Evolutionary conservation across 1,284 basidiomycete genomes (phyloP), one percentile per base, ranked within the genome.

Genomic region (Fomes fomentarius): DNA sequence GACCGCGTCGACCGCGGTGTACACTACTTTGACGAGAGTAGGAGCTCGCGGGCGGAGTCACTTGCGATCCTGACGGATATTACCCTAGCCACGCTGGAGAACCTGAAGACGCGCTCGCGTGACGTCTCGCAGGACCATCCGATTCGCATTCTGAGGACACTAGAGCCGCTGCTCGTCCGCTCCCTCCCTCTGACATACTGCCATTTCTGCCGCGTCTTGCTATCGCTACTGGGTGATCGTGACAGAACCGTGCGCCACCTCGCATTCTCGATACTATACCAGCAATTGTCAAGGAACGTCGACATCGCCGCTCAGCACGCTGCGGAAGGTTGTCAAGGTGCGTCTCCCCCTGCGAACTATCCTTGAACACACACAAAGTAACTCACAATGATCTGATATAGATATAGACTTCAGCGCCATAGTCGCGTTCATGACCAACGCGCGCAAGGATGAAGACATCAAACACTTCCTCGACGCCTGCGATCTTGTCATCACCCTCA

Each of bases 391-490:
- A 21, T 10, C 8, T 28, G 11, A 21, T 6, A 2, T 37, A 5
- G 2, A 14, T n/a, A 8, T 17, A 61, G 60, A 61, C 22, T 30
- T 56, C 33, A 30, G 46, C 7, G 54, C 53, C 1, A 42, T 61
- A 9, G 54, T 58, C 14, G 39, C 37, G 24, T 61, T 58, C 49
- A 47, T 61, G 7, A 33, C 35, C n/a, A 24, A 35, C 3, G 48
- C 49, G 24, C 60, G 52, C n/a, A 37, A 28, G 1, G 49, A 54
- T 31, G 49, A 31, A 1, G 50, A 52, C 22, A 21, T 38, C n/a
- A 54, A 61, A 31, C 45, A 51, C 22, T 61, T 61, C 51, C 56
- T 61, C n/a, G 52, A 61, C 49, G 60, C 56, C 17, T 61, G 60
- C 52, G 54, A 61, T 25, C 56, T 58, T 8, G 46, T 61, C 37